Evolutionary conservation across 2,329 filamentous ascomycete species (phyloP).

Genomic region (Aspergillus quadricinctus): DNA sequence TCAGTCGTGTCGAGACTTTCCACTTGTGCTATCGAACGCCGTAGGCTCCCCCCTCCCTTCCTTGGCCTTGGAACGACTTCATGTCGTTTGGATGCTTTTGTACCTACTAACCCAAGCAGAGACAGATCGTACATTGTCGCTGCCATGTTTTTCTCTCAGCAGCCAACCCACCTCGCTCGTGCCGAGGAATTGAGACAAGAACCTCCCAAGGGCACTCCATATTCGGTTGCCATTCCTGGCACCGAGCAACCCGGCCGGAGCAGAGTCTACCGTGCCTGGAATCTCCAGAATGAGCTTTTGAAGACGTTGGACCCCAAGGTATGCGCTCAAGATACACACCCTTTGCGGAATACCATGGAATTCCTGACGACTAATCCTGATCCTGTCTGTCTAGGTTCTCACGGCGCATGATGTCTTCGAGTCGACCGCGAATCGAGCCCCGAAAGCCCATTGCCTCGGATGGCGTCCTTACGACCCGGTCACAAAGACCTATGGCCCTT

Average conservation of each 20-base stretch:
- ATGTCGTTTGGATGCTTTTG: too few relatives aligned
- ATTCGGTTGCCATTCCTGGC: constrained; percentile 72
- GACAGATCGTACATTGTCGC: background rate
- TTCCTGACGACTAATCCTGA: background rate
- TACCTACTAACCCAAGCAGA: background rate
- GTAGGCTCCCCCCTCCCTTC: background rate
- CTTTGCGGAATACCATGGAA: background rate
- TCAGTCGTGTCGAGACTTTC: background rate
- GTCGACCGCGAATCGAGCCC: constrained; percentile 55
- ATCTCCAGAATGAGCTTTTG: constrained; percentile 67
- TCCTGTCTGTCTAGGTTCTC: constrained; percentile 38
- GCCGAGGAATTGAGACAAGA: constrained; percentile 52
- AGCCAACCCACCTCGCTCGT: constrained; percentile 31
- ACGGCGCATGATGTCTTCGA: constrained; percentile 83
- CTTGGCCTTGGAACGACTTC: background rate
- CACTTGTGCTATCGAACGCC: too few relatives aligned
- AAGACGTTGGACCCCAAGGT: constrained; percentile 67
- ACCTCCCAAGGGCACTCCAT: constrained; percentile 71
- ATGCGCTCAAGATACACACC: constrained; percentile 10
- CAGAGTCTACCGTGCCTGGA: constrained; percentile 78
- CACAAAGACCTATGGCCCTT: constrained; percentile 71
- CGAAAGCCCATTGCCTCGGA: constrained; percentile 72
- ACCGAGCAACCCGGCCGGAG: constrained; percentile 69
- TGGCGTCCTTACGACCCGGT: constrained; percentile 71
- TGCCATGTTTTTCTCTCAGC: constrained; percentile 37